Percentiles rank a stretch among this genome's conserved stretches.
Evolutionary conservation across 2,329 filamentous ascomycete genomes (phyloP).

Genomic region (Periconia macrospinosa): DNA sequence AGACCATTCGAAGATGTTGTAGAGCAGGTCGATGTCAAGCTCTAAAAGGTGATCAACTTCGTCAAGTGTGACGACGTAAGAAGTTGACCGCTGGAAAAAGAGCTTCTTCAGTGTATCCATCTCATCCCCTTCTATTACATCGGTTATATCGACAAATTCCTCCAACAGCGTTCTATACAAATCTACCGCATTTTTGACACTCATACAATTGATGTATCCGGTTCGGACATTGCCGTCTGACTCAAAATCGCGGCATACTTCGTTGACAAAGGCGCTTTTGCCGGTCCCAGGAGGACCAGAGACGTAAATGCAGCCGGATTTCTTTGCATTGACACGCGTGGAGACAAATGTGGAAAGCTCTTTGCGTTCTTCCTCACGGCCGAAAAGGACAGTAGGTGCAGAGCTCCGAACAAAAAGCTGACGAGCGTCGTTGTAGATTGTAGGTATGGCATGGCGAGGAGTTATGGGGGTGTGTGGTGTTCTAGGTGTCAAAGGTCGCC

Average conservation of each 20-base stretch:
- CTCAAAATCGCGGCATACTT: constrained; percentile 67
- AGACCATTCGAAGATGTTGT: constrained; percentile 96
- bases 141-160: constrained; percentile 62
- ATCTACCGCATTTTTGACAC: constrained; percentile 84
- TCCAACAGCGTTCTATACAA: constrained; percentile 79
- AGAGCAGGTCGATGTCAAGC: constrained; percentile 84
- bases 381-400: constrained; percentile 73
- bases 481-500: constrained; percentile 73
- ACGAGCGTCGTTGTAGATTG: constrained; percentile 83
- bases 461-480: constrained; percentile 77
- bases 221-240: constrained; percentile 61
- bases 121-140: constrained; percentile 66
- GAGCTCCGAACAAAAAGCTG: constrained; percentile 84
- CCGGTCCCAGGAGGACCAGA: constrained; percentile 95
- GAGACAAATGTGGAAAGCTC: constrained; percentile 72
- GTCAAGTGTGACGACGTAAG: constrained; percentile 86
- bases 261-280: constrained; percentile 90
- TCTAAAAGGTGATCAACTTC: constrained; percentile 94
- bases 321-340: constrained; percentile 60
- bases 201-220: constrained; percentile 95
- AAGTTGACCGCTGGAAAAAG: constrained; percentile 63
- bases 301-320: constrained; percentile 85
- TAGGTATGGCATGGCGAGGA: constrained; percentile 65
- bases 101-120: constrained; percentile 68
- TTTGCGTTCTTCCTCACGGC: constrained; percentile 69